These are phyloP conservation scores for Lipomyces kockii DNA, from an alignment of 805 yeast species.

Conservation along the genomic window DNA sequence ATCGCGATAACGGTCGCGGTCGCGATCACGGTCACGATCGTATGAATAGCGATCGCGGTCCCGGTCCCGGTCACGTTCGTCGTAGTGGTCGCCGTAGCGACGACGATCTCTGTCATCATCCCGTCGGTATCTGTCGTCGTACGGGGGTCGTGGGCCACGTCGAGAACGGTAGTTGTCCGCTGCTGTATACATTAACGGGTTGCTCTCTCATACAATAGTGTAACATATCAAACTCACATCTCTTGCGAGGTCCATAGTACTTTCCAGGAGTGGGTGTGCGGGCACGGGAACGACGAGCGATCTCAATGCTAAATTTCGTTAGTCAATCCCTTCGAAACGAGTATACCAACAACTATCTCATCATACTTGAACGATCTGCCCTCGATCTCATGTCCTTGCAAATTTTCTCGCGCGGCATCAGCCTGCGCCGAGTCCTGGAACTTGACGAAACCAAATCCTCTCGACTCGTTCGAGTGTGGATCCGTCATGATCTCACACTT, in stretches of 20 bases:
- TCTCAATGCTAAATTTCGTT: conserved; percentile 46
- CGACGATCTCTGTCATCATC: conserved; percentile 28
- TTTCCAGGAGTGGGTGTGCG: conserved; percentile 49
- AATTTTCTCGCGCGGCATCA: conserved; percentile 51
- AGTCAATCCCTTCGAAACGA: not conserved
- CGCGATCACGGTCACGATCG: conserved; percentile 23
- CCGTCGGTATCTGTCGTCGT: conserved; percentile 30
- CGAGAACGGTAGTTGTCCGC: conserved; percentile 15
- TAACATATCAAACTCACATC: conserved; percentile 8
- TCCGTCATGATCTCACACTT: conserved; percentile 53
- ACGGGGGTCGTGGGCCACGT: conserved; percentile 17
- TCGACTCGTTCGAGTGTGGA: conserved; percentile 51
- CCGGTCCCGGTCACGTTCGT: conserved; percentile 31
- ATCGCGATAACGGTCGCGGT: conserved; percentile 25
- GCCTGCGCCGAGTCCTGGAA: conserved; percentile 51
- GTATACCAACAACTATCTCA: not conserved
- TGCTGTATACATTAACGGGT: not conserved
- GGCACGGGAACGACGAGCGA: conserved; percentile 51
- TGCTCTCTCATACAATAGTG: not conserved
- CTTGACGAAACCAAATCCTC: conserved; percentile 60
- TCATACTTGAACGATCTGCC: conserved; percentile 47
- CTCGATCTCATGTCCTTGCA: conserved; percentile 51
- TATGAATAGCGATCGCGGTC: conserved; percentile 28
- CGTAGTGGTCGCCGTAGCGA: conserved; percentile 28
- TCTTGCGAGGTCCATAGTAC: conserved; percentile 43